Base-by-base conservation (phyloP, 2,329 filamentous ascomycete species). In the Orbilia blumenaviensis region DNA sequence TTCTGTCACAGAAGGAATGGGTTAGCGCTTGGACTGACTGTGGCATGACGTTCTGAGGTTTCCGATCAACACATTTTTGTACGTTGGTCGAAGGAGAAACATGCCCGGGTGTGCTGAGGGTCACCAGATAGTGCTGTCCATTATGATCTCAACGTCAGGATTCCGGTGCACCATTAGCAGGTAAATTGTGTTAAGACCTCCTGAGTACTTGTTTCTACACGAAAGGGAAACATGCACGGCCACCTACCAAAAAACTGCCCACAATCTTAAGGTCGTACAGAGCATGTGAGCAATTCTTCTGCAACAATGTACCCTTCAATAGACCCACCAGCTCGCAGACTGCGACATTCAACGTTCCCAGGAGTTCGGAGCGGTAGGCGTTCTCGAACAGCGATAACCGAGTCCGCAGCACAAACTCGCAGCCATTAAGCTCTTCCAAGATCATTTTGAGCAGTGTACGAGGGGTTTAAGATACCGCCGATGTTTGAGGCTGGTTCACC, bases 401-500 rank as follows among this genome's bases (percentile, higher is more conserved):
- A 69, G 60, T 76, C 54, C 64, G 36, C 64, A 67, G 27, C 27
- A 58, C 29, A 10, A 56, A 7, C 27, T 38, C 36, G 41, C 56
- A 52, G 44, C 38, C 62, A 50, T 54, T 44, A 54, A 44, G 42
- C 42, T 21, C 46, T 67, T 10, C 62, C 36, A 50, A 62, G 29
- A 50, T 46, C 14, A 48, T 23, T 38, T 25, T 36, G 48, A 16
- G 21, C 38, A 34, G 41, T 36, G 25, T 48, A 38, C 36, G 27
- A 42, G 62, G 61, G 58, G 63, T 48, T 64, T 18, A 68, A 60
- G 71, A 18, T 69, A 54, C 64, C 58, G 63, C 63, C 42, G 72
- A 54, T 41, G 72, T 76, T 76, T 76, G 72, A 76, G 48, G 21
- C 42, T 72, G 66, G 67, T 63, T 64, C 67, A 72, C 23, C 27